Percentiles rank a stretch among this genome's conserved stretches.
Conservation (phyloP, 164 flowering plant genomes). For the Vitis amurensis region DNA sequence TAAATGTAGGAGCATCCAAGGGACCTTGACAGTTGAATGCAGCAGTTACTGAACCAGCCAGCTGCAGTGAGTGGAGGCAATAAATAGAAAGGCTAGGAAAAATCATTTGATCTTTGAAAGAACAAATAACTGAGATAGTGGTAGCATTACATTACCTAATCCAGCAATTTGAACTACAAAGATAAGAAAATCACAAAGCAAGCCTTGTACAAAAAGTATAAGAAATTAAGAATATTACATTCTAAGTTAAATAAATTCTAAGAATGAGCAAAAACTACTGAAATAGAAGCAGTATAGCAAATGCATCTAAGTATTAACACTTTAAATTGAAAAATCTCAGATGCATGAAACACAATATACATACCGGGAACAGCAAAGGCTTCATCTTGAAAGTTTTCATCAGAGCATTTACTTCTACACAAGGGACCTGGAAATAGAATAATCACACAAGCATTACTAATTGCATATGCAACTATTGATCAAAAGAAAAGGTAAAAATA, state of each 20-base stretch:
- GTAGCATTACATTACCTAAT: too few species aligned
- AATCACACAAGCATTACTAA: constrained; percentile 2
- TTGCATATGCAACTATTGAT: constrained; percentile 2
- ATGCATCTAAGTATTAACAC: neutral
- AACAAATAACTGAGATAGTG: neutral
- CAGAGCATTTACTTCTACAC: constrained; percentile 89
- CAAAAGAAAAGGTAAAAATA: neutral
- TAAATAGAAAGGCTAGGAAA: neutral
- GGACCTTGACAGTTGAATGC: constrained; percentile 99
- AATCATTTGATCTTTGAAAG: neutral
- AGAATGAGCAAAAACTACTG: neutral
- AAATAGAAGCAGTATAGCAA: neutral
- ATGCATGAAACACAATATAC: constrained; percentile 12
- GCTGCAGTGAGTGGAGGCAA: constrained; percentile 41
- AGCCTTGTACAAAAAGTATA: too few species aligned
- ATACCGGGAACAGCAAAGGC: constrained; percentile 88
- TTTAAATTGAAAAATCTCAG: neutral
- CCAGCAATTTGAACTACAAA: too few species aligned
- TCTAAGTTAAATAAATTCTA: too few species aligned
- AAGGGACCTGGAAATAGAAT: constrained; percentile 67
- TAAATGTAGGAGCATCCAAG: constrained; percentile 87
- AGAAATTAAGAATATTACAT: too few species aligned
- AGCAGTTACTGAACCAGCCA: constrained; percentile 94
- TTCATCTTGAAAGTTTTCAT: constrained; percentile 96
- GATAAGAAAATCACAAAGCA: too few species aligned